Evolutionary conservation across 176 grass and related monocot genomes (phyloP), one percentile per base, ranked within the genome.

Genomic region (Tillandsia leiboldiana): DNA sequence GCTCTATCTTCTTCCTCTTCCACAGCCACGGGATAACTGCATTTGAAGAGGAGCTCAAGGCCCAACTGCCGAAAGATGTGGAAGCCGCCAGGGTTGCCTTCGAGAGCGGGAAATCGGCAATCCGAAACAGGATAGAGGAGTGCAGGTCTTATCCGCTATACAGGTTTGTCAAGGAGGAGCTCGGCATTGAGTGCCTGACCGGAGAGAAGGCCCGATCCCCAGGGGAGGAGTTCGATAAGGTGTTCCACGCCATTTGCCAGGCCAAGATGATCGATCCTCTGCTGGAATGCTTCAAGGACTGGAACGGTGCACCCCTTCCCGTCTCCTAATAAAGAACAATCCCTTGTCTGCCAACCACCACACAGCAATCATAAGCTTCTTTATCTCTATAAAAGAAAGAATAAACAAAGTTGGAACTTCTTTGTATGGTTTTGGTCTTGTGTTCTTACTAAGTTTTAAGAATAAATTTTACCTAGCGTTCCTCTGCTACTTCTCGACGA

Each of bases 111-210:
- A 58, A 51, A 3, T 82, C 79, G 3, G 26, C 72, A 2, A 79
- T 71, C 11, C 75, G 52, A 1, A 87, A 86, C 72, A 50, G 90
- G 49, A 84, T 94, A 27, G n/a, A 63, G 8, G 86, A 90, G 51
- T 90, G 90, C 53, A 76, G 86, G 50, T 88, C 90, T 3, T 92
- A 92, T 72, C 90, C 90, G 13, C 63, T 92, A 1, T 92, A 92
- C 53, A 75, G 49, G 67, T 89, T 94, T 33, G 80, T 94, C 8
- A 82, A 86, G 15, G 72, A 94, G 70, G 90, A 94, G 56, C 78
- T 94, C 49, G 65, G 81, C 12, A 58, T 83, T 0, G 52, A 54
- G 53, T 94, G 83, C 64, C 27, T 94, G 14, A 87, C 90, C 1
- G 90, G 86, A 12, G 90, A 94, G 85, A 92, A 92, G 76, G 66